Evolutionary conservation across 192 early-diverging fungal genomes (phyloP).

Genomic region (Kappamyces sp.): DNA sequence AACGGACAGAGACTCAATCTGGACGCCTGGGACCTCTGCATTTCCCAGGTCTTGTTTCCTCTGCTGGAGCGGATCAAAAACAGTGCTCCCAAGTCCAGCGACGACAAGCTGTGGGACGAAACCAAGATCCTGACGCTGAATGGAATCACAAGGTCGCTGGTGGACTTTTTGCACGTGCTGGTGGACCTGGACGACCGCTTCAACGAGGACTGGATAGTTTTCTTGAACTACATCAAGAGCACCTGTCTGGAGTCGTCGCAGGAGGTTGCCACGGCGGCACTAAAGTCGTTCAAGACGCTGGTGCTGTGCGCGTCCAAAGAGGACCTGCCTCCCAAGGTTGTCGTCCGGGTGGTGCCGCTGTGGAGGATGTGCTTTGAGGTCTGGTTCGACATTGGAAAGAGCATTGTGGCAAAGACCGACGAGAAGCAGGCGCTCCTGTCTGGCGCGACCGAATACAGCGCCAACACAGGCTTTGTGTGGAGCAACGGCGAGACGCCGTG

Average conservation of each 20-base stretch:
- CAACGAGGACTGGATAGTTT: slow-evolving; percentile 59
- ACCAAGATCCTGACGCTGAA: slow-evolving; percentile 70
- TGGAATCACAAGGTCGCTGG: slow-evolving; percentile 63
- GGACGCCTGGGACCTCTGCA: slow-evolving; percentile 74
- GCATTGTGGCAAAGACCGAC: slow-evolving; percentile 41
- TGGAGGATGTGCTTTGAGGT: slow-evolving; percentile 60
- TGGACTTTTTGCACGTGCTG: slow-evolving; percentile 60
- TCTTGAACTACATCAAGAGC: slow-evolving; percentile 69
- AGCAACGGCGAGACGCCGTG: slow-evolving; percentile 16
- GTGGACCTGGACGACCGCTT: slow-evolving; percentile 56
- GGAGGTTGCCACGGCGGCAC: slow-evolving; percentile 70
- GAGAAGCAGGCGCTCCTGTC: slow-evolving; percentile 9
- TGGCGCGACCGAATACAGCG: slow-evolving; percentile 6
- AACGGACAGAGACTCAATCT: slow-evolving; percentile 68
- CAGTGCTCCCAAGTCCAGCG: slow-evolving; percentile 14
- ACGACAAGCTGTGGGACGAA: slow-evolving; percentile 81
- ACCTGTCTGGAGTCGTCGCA: slow-evolving; percentile 60
- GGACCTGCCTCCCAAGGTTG: slow-evolving; percentile 19
- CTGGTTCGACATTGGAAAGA: slow-evolving; percentile 71
- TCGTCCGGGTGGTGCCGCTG: slow-evolving; percentile 31
- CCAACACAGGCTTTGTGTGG: slow-evolving; percentile 6
- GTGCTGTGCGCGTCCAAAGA: slow-evolving; percentile 42
- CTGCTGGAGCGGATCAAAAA: slow-evolving; percentile 65
- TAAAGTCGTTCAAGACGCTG: slow-evolving; percentile 64
- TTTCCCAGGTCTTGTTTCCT: slow-evolving; percentile 85